Percentiles rank a stretch among this genome's conserved stretches.
These are phyloP conservation scores for Fusarium brachygibbosum DNA, from an alignment of 2,329 filamentous ascomycete genomes.

Conservation along the genomic window DNA sequence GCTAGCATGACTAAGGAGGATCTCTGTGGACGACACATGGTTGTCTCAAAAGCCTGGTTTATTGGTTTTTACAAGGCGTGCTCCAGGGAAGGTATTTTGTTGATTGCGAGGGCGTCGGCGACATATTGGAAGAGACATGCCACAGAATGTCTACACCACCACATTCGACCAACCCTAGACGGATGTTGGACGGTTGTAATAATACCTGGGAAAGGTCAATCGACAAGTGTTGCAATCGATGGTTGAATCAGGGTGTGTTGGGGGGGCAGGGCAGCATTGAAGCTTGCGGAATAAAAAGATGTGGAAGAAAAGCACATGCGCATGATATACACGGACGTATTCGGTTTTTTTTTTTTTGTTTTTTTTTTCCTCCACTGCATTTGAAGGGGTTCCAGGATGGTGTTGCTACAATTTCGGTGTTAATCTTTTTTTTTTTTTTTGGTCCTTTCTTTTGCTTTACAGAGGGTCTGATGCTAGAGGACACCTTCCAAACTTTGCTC, in stretches of 20 bases:
- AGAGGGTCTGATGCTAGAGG: conserved; percentile 45
- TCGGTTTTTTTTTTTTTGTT: conserved; percentile 20
- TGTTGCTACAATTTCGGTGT: conserved; percentile 34
- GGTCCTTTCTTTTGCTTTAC: conserved; percentile 13
- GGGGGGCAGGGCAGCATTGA: neutral
- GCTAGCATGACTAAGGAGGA: conserved; percentile 17
- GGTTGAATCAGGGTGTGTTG: conserved; percentile 2
- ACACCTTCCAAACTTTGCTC: conserved; percentile 39
- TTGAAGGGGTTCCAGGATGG: conserved; percentile 47
- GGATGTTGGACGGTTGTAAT: neutral
- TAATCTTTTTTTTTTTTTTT: conserved; percentile 20
- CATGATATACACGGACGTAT: conserved; percentile 39
- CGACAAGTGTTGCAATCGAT: conserved; percentile 5
- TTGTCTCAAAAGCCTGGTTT: conserved; percentile 20
- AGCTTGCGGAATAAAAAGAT: conserved; percentile 34
- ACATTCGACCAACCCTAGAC: conserved; percentile 1
- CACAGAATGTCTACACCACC: too few relatives aligned
- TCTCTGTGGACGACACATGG: neutral
- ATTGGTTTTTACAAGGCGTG: conserved; percentile 40
- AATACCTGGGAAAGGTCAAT: neutral
- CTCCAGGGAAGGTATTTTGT: conserved; percentile 32
- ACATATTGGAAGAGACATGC: conserved; percentile 43
- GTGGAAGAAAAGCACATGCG: conserved; percentile 43
- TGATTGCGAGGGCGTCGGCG: conserved; percentile 20
- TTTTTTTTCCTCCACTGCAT: conserved; percentile 44